Conservation (phyloP, 2,329 filamentous ascomycete genomes). For the Epichloe sibirici region DNA sequence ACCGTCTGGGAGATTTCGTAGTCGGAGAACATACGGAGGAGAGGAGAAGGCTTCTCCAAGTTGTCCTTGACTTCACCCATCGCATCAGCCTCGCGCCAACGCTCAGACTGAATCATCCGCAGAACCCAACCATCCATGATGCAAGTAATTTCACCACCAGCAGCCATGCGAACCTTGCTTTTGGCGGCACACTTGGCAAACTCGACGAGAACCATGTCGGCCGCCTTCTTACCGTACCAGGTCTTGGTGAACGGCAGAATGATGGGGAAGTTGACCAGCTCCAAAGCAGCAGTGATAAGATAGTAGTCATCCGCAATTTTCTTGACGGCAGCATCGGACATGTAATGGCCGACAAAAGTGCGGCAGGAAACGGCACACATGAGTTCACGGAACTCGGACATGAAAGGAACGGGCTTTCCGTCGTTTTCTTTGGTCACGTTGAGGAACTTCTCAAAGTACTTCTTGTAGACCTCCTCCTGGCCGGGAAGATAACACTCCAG, state of each 20-base stretch:
- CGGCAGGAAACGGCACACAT: conserved; percentile 92
- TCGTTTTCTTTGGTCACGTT: conserved; percentile 59
- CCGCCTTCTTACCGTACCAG: conserved; percentile 93
- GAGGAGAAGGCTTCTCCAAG: conserved; percentile 66
- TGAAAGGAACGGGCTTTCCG: conserved; percentile 72
- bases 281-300: conserved; percentile 85
- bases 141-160: conserved; percentile 75
- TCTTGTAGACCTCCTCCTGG: conserved; percentile 83
- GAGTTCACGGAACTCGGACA: conserved; percentile 83
- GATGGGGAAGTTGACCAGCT: conserved; percentile 96
- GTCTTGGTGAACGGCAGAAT: conserved; percentile 91
- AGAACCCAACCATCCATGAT: conserved; percentile 95
- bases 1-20: conserved; percentile 86
- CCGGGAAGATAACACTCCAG: conserved; percentile 81
- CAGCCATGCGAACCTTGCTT: conserved; percentile 82
- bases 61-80: conserved; percentile 56
- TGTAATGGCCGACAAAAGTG: conserved; percentile 95
- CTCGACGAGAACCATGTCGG: conserved; percentile 81
- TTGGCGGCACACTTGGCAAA: conserved; percentile 89
- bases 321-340: conserved; percentile 79
- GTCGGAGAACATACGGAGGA: conserved; percentile 79
- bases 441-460: conserved; percentile 72
- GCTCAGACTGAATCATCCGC: conserved; percentile 74
- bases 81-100: conserved; percentile 66
- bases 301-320: conserved; percentile 96